Evolutionary conservation across 1,284 basidiomycete genomes (phyloP).

Genomic region (Testicularia cyperi): DNA sequence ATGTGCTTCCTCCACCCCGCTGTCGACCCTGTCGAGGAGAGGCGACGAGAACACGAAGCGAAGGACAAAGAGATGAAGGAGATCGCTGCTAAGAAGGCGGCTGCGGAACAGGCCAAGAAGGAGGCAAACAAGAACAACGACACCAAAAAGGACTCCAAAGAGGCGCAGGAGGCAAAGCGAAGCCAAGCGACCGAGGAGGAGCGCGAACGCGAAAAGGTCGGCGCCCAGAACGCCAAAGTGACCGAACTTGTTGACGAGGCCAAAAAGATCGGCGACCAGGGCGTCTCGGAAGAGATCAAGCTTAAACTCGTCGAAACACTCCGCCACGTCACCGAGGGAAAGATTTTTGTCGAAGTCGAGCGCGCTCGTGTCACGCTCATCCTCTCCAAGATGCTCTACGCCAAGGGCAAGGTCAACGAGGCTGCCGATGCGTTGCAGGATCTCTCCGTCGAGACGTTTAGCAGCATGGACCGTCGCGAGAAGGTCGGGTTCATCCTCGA

Average conservation of each 20-base stretch:
- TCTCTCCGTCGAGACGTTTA: conserved; percentile 97
- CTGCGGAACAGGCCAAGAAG: conserved; percentile 25
- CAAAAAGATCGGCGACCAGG: conserved; percentile 43
- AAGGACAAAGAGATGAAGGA: conserved; percentile 41
- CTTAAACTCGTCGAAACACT: conserved; percentile 69
- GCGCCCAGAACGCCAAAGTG: conserved; percentile 48
- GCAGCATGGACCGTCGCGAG: conserved; percentile 94
- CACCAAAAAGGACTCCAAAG: conserved; percentile 31
- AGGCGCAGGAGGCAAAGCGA: conserved; percentile 21
- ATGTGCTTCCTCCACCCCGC: conserved; percentile 52
- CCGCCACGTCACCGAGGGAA: conserved; percentile 90
- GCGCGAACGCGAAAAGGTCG: conserved; percentile 40
- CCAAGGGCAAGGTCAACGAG: conserved; percentile 45
- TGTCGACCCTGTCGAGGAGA: conserved; percentile 65
- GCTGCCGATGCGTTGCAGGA: conserved; percentile 70
- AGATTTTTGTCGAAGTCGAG: conserved; percentile 98
- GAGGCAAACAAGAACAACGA: conserved; percentile 28
- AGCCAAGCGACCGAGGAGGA: conserved; percentile 34
- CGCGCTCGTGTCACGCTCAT: conserved; percentile 74
- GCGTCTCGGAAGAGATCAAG: conserved; percentile 31
- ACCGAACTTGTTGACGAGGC: conserved; percentile 45
- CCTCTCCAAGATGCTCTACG: conserved; percentile 49
- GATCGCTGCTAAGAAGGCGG: conserved; percentile 19
- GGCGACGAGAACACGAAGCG: conserved; percentile 39
- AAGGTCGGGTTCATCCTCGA: conserved; percentile 98